Evolutionary conservation across 2,329 filamentous ascomycete genomes (phyloP).

Genomic region (Xylariaceae sp.): DNA sequence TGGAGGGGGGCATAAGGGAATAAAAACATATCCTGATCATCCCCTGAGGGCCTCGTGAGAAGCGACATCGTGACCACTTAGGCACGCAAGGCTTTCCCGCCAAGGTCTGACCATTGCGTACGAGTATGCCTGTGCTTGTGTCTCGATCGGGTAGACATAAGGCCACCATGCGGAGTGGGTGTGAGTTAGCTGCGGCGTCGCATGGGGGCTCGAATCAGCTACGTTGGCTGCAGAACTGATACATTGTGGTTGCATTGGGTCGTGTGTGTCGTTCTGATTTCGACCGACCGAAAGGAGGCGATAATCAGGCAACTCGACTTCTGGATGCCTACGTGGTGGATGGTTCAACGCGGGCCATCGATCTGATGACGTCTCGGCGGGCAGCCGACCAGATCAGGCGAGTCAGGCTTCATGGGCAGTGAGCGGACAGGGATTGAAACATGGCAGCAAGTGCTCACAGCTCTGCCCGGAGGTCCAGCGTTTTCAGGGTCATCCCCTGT

Average conservation of each 20-base stretch:
- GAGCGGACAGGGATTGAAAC: not conserved
- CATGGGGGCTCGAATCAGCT: too few species aligned
- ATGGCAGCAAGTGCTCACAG: too few species aligned
- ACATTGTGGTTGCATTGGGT: too few species aligned
- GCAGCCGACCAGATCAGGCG: constrained; percentile 18
- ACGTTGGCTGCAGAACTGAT: too few species aligned
- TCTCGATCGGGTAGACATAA: too few species aligned
- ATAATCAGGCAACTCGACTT: not conserved
- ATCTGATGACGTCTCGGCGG: constrained; percentile 19
- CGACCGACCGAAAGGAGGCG: not conserved
- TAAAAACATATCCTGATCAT: not conserved
- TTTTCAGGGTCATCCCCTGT: constrained; percentile 13
- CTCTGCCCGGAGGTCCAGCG: not conserved
- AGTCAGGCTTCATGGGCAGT: too few species aligned
- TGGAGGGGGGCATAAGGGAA: not conserved
- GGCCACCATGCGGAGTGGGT: too few species aligned
- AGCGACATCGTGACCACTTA: constrained; percentile 20
- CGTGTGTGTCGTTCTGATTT: too few species aligned
- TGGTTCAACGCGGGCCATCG: constrained; percentile 12
- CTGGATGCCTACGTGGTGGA: not conserved
- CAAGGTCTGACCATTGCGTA: constrained; percentile 2
- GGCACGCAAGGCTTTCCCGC: constrained; percentile 1
- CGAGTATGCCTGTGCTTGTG: too few species aligned
- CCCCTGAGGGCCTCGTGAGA: constrained; percentile 15
- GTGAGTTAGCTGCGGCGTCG: too few species aligned